phyloP scores from a whole-genome alignment of 768 basidiomycete species.

The Myochromella boudieri region DNA sequence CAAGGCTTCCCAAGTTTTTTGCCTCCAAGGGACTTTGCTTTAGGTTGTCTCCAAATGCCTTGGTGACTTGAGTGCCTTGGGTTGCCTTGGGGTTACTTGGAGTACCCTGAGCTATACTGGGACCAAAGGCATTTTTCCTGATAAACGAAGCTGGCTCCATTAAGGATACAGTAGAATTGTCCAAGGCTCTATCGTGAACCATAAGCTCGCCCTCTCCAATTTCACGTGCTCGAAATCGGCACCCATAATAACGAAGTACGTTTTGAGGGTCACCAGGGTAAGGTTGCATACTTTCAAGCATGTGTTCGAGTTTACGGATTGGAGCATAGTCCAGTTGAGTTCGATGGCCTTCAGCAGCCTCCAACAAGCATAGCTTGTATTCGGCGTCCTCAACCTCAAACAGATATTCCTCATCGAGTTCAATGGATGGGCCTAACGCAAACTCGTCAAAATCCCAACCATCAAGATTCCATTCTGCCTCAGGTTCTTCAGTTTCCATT shows the following conservation, averaged over 20 bases:
- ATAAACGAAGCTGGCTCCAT: too few species aligned
- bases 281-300: conserved; percentile 2
- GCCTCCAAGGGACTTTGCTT: too few species aligned
- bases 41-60: too few species aligned
- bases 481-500: too few species aligned
- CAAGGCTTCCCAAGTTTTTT: too few species aligned
- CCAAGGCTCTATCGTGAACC: not conserved
- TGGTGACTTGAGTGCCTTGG: too few species aligned
- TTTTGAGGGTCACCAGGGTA: conserved; percentile 7
- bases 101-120: too few species aligned
- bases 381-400: not conserved
- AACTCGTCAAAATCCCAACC: not conserved
- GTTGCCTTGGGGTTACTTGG: too few species aligned
- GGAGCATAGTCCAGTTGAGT: not conserved
- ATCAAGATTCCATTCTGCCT: too few species aligned
- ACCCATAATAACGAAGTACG: not conserved
- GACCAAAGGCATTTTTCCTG: too few species aligned
- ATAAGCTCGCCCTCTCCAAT: not conserved
- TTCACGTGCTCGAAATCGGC: not conserved
- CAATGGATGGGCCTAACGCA: not conserved
- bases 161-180: too few species aligned
- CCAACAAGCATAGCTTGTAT: not conserved
- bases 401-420: not conserved
- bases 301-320: not conserved
- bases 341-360: not conserved